These are phyloP conservation scores for Pythium chondricola DNA, from an alignment of 352 stramenopile species.

Conservation along the genomic window DNA sequence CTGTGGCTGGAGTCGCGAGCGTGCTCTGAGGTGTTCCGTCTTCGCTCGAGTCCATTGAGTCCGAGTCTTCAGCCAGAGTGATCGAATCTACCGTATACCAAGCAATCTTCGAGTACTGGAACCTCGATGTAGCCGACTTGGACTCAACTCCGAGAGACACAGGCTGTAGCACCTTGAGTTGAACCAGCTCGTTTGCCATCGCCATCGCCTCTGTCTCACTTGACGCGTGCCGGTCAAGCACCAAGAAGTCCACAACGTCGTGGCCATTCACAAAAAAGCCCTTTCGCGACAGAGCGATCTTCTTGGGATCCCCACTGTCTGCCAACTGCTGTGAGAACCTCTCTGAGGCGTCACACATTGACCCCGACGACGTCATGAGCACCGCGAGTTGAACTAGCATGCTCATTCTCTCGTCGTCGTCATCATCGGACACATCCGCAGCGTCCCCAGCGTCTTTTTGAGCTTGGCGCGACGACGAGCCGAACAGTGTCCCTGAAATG, in stretches of 20 bases:
- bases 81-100: slow-evolving; percentile 82
- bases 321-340: slow-evolving; percentile 42
- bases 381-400: slow-evolving; percentile 61
- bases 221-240: slow-evolving; percentile 44
- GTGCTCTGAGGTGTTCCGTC: slow-evolving; percentile 17
- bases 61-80: slow-evolving; percentile 60
- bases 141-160: slow-evolving; percentile 16
- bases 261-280: slow-evolving; percentile 77
- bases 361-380: slow-evolving; percentile 60
- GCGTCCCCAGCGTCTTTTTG: slow-evolving; percentile 28
- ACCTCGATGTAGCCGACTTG: slow-evolving; percentile 22
- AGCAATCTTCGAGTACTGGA: slow-evolving; percentile 70
- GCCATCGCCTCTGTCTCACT: slow-evolving; percentile 61
- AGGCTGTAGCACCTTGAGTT: slow-evolving; percentile 57
- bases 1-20: slow-evolving; percentile 16
- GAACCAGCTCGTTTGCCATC: slow-evolving; percentile 70
- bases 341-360: slow-evolving; percentile 57
- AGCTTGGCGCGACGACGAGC: slow-evolving; percentile 42
- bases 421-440: slow-evolving; percentile 41
- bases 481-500: slow-evolving; percentile 76
- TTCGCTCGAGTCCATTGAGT: slow-evolving; percentile 66
- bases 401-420: slow-evolving; percentile 44
- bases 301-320: slow-evolving; percentile 23
- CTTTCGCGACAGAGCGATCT: slow-evolving; percentile 33
- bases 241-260: slow-evolving; percentile 69